A percentile compares a stretch with the other conserved stretches of the same genome.
phyloP scores from a whole-genome alignment of 2,329 filamentous ascomycete genomes.

The Penicillium occitanis region DNA sequence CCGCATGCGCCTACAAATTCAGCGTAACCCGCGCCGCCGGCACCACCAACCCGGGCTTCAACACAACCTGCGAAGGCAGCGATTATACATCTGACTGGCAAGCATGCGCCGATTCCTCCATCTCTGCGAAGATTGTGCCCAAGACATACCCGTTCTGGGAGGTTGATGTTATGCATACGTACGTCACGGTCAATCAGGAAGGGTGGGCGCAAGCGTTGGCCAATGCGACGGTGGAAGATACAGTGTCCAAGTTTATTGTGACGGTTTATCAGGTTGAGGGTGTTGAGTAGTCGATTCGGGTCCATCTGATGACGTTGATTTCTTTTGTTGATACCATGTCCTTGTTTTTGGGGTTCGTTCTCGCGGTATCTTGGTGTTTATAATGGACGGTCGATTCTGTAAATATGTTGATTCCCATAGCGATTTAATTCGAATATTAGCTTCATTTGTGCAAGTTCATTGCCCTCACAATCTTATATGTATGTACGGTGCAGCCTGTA shows the following conservation, averaged over 20 bases:
- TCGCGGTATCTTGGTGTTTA: neutral
- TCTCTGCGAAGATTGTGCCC: constrained; percentile 20
- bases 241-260: constrained; percentile 13
- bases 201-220: constrained; percentile 16
- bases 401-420: neutral
- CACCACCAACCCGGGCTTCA: constrained; percentile 36
- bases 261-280: constrained; percentile 17
- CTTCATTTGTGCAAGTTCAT: neutral
- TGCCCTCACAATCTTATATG: neutral
- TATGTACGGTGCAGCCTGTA: neutral
- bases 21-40: constrained; percentile 30
- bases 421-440: neutral
- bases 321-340: neutral
- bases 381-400: neutral
- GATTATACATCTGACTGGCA: constrained; percentile 25
- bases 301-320: neutral
- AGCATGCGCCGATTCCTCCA: constrained; percentile 28
- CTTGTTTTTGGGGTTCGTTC: neutral
- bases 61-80: constrained; percentile 35
- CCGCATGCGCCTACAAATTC: constrained; percentile 36
- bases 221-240: constrained; percentile 15
- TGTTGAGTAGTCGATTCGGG: neutral
- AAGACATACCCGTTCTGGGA: constrained; percentile 16
- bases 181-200: neutral
- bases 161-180: constrained; percentile 21